Evolutionary conservation across 2,329 filamentous ascomycete species (phyloP).

Genomic region (Penicillium sp.): DNA sequence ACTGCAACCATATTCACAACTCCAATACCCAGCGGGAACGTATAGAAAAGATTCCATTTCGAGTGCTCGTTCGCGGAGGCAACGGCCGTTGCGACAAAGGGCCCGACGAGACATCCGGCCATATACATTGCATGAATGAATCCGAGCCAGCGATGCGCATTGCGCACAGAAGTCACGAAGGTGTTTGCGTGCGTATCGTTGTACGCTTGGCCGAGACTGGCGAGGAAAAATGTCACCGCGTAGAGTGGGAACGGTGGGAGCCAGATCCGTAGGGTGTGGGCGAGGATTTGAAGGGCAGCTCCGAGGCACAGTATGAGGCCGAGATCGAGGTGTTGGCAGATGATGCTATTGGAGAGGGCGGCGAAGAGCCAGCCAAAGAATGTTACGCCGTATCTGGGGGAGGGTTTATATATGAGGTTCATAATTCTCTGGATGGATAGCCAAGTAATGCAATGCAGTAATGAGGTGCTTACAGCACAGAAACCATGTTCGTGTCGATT

Average conservation of each 20-base stretch:
- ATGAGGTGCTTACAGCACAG: conserved; percentile 51
- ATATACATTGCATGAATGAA: neutral
- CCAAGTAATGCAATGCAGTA: conserved; percentile 22
- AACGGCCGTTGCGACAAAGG: neutral
- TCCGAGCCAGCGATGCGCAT: neutral
- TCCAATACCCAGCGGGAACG: neutral
- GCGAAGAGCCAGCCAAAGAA: conserved; percentile 65
- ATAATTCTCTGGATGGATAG: neutral
- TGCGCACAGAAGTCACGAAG: neutral
- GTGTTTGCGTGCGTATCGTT: conserved; percentile 55
- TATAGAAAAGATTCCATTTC: neutral
- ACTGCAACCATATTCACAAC: neutral
- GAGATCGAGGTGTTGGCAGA: conserved; percentile 57
- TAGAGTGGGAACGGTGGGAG: conserved; percentile 61
- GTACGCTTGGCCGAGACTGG: conserved; percentile 63
- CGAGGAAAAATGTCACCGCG: conserved; percentile 61
- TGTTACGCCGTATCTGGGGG: conserved; percentile 55
- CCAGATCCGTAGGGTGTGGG: conserved; percentile 59
- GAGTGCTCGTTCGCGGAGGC: neutral
- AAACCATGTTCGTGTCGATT: conserved; percentile 57
- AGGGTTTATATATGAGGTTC: neutral
- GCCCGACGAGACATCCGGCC: neutral
- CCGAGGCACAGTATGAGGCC: conserved; percentile 62
- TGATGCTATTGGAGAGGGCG: conserved; percentile 55
- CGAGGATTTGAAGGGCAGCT: conserved; percentile 55